Conservation (phyloP, 2,329 filamentous ascomycete genomes). For the Neopestalotiopsis sp. region DNA sequence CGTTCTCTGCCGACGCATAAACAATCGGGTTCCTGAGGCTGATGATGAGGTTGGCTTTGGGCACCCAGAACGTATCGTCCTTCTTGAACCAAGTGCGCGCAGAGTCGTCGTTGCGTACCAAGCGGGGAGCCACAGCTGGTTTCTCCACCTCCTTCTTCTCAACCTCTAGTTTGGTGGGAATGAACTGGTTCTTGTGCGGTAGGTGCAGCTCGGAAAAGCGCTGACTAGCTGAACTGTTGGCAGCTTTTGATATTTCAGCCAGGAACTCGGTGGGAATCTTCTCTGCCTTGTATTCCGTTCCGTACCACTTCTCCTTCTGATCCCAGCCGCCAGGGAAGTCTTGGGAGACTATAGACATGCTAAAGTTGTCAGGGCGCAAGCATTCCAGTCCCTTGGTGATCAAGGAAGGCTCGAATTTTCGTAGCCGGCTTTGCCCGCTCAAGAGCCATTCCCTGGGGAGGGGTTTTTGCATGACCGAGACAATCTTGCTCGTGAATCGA, state of each 20-base stretch:
- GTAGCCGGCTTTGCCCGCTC: conserved; percentile 76
- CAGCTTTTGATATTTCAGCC: conserved; percentile 69
- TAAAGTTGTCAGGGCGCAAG: conserved; percentile 87
- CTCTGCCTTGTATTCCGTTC: conserved; percentile 88
- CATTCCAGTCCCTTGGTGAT: conserved; percentile 77
- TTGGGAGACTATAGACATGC: conserved; percentile 81
- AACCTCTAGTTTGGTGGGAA: conserved; percentile 90
- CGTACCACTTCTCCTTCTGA: conserved; percentile 94
- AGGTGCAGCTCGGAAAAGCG: conserved; percentile 78
- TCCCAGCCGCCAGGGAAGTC: conserved; percentile 85
- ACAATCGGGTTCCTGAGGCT: conserved; percentile 80
- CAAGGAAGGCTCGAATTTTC: conserved; percentile 78
- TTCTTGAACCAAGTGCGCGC: conserved; percentile 97
- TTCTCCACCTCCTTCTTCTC: conserved; percentile 90
- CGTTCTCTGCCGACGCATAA: conserved; percentile 78
- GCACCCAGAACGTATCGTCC: conserved; percentile 98
- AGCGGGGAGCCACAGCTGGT: conserved; percentile 73
- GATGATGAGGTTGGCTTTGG: conserved; percentile 86
- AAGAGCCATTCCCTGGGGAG: conserved; percentile 86
- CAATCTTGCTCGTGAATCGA: conserved; percentile 84
- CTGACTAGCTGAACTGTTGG: conserved; percentile 58
- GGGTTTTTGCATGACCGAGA: conserved; percentile 89
- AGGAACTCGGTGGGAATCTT: conserved; percentile 80
- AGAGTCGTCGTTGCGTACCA: conserved; percentile 83
- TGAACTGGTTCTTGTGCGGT: conserved; percentile 93